Conservation (phyloP, 169 alveolate genomes). For the Eimeria zaria region DNA sequence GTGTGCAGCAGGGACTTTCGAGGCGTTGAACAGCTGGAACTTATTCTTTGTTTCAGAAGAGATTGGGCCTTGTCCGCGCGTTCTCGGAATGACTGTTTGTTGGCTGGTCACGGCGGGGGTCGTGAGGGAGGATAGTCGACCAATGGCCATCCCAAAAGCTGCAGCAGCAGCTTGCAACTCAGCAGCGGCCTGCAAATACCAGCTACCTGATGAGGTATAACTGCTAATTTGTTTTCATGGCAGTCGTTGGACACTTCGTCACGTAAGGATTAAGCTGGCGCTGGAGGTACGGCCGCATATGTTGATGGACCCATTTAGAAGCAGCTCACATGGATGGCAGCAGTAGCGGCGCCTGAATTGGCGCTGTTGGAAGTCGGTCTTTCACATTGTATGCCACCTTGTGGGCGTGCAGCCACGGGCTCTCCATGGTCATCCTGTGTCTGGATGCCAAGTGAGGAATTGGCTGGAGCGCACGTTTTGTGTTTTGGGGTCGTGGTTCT, state of each 20-base stretch:
- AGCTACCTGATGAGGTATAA: too few relatives aligned
- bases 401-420: constrained; percentile 16
- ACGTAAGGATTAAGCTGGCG: background rate
- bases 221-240: background rate
- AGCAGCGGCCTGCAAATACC: constrained; percentile 47
- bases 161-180: constrained; percentile 70
- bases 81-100: background rate
- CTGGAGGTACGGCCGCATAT: background rate
- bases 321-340: constrained; percentile 29
- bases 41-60: background rate
- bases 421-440: background rate
- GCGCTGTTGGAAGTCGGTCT: background rate
- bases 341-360: background rate
- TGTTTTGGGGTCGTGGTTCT: background rate
- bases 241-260: background rate
- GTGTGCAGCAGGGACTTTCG: background rate
- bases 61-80: background rate
- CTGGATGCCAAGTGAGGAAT: background rate
- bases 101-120: background rate
- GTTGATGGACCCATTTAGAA: background rate
- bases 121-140: constrained; percentile 27
- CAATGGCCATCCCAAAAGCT: constrained; percentile 62
- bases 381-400: background rate
- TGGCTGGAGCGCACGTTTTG: background rate
- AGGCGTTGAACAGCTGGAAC: background rate